Percentiles rank a stretch among this genome's conserved stretches.
These are phyloP conservation scores for Triticum dicoccoides DNA, from an alignment of 176 grass and related monocot genomes.

Conservation along the genomic window DNA sequence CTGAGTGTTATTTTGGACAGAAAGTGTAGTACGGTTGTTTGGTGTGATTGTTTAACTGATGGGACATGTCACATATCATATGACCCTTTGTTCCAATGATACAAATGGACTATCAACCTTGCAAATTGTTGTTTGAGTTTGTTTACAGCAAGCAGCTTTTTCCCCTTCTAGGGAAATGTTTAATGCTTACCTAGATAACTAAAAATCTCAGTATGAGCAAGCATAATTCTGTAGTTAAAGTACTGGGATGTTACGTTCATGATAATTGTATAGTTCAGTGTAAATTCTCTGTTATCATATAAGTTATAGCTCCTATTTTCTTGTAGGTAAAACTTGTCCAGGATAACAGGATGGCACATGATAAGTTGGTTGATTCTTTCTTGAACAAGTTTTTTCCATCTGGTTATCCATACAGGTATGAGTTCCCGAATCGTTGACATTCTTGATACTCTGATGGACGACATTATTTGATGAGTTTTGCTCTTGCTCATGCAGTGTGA, in stretches of 20 bases:
- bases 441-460: neutral
- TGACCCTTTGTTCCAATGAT: neutral
- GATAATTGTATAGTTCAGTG: neutral
- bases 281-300: neutral
- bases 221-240: neutral
- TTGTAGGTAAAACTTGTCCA: conserved; percentile 75
- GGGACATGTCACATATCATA: neutral
- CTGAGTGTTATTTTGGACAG: neutral
- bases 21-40: too few relatives aligned
- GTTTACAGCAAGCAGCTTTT: neutral
- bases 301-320: conserved; percentile 15
- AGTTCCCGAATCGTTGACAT: neutral
- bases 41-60: neutral
- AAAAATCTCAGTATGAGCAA: neutral
- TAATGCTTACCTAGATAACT: neutral
- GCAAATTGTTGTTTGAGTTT: neutral
- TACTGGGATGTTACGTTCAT: neutral
- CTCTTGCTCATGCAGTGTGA: conserved; percentile 58
- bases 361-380: conserved; percentile 82
- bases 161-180: neutral
- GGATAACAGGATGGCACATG: conserved; percentile 64
- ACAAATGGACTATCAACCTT: neutral
- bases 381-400: conserved; percentile 95
- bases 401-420: conserved; percentile 89
- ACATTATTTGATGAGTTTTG: conserved; percentile 13